Percentiles rank a stretch among this genome's conserved stretches.
Conservation (phyloP, 306 rosid genomes). For the Pyrus pyrifolia region DNA sequence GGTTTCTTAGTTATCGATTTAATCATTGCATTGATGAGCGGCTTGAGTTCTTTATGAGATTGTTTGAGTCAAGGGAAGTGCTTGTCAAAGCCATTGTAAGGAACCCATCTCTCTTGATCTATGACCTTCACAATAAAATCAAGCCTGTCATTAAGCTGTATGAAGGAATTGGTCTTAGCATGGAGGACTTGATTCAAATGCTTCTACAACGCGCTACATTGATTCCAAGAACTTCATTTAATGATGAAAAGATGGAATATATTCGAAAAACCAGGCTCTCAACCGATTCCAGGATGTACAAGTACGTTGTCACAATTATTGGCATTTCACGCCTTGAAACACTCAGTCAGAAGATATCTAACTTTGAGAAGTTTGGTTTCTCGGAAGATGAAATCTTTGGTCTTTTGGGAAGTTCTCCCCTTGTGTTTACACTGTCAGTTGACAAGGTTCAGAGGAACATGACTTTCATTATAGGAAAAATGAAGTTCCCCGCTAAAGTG, state of each 20-base stretch:
- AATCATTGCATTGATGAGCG: slow-evolving; percentile 41
- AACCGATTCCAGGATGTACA: slow-evolving; percentile 52
- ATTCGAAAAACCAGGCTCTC: slow-evolving; percentile 46
- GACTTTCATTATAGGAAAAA: slow-evolving; percentile 58
- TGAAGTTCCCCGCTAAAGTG: slow-evolving; percentile 55
- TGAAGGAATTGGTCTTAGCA: slow-evolving; percentile 52
- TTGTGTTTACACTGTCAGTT: slow-evolving; percentile 51
- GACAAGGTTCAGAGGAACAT: slow-evolving; percentile 89
- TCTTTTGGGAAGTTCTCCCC: slow-evolving; percentile 48
- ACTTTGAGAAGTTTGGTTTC: slow-evolving; percentile 51
- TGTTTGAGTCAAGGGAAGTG: slow-evolving; percentile 56
- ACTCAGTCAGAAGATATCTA: slow-evolving; percentile 42
- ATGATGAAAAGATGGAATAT: slow-evolving; percentile 59
- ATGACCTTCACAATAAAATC: slow-evolving; percentile 26
- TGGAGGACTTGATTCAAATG: slow-evolving; percentile 48
- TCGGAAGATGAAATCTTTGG: slow-evolving; percentile 53
- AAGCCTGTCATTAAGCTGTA: slow-evolving; percentile 39
- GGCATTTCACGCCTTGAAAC: slow-evolving; percentile 70
- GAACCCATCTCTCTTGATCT: slow-evolving; percentile 59
- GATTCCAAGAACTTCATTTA: slow-evolving; percentile 51
- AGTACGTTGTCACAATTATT: slow-evolving; percentile 60
- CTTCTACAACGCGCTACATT: slow-evolving; percentile 50
- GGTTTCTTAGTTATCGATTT: slow-evolving; percentile 37
- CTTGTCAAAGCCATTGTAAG: slow-evolving; percentile 59
- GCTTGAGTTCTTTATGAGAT: slow-evolving; percentile 35